Evolutionary conservation across 208 protist genomes (phyloP).

Genomic region (Acanthamoeba royreba): DNA sequence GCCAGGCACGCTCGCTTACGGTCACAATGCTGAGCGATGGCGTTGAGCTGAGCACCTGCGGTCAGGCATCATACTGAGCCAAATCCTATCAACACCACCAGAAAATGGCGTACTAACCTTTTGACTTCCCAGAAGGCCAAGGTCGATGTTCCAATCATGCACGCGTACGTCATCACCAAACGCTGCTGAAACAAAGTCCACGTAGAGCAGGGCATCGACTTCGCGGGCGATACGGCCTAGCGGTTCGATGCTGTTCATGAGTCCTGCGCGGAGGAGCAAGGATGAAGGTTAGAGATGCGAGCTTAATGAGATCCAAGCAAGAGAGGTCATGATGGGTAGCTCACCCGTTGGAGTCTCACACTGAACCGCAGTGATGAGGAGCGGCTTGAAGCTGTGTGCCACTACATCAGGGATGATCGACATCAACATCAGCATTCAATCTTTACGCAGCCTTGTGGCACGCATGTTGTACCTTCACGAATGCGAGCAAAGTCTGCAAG

Average conservation of each 20-base stretch:
- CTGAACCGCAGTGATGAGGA: slow-evolving; percentile 42
- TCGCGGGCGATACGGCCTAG: not conserved
- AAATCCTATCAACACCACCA: no score
- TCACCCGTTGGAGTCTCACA: slow-evolving; percentile 13
- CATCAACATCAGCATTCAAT: no score
- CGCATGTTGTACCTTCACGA: not conserved
- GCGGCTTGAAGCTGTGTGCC: not conserved
- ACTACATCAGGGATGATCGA: no score
- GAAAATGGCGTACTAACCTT: no score
- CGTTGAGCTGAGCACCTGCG: not conserved
- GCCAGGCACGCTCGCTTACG: slow-evolving; percentile 28
- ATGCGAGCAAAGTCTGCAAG: not conserved
- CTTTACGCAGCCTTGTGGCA: not conserved
- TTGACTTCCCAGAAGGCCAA: slow-evolving; percentile 18
- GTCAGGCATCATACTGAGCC: no score
- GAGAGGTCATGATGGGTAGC: not conserved
- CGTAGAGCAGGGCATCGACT: slow-evolving; percentile 28
- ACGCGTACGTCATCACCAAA: slow-evolving; percentile 31
- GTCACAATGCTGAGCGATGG: slow-evolving; percentile 22
- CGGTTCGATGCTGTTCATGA: not conserved
- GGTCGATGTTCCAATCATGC: slow-evolving; percentile 20
- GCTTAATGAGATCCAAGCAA: not conserved
- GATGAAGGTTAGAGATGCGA: no score
- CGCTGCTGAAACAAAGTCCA: slow-evolving; percentile 21
- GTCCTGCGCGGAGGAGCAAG: no score